A percentile compares a stretch with the other conserved stretches of the same genome.
phyloP scores from a whole-genome alignment of 257 asterid species.

The Gentiana dahurica region DNA sequence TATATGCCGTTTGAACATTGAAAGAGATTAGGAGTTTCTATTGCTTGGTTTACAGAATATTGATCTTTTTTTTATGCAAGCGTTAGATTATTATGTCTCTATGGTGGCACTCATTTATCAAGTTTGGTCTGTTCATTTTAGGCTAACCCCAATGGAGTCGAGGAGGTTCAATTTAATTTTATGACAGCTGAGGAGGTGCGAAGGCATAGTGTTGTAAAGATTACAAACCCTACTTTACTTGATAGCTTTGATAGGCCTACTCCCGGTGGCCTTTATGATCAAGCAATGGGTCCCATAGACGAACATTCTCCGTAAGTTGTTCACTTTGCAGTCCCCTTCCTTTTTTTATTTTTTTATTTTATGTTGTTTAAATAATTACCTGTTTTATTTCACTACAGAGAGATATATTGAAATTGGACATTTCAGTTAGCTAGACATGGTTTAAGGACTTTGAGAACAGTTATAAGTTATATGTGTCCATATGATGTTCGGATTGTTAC shows the following conservation, averaged over 20 bases:
- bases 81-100: no score
- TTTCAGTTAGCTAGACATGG: not conserved
- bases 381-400: not conserved
- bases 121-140: not conserved
- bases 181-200: constrained; percentile 66
- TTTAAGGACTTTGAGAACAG: no score
- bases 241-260: constrained; percentile 40
- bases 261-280: constrained; percentile 73
- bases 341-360: not conserved
- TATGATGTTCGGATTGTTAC: no score
- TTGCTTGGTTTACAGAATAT: no score
- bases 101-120: no score
- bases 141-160: constrained; percentile 52
- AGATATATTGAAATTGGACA: not conserved
- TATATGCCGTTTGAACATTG: no score
- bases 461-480: no score
- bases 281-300: constrained; percentile 65
- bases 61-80: no score
- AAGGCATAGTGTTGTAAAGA: constrained; percentile 49
- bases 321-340: not conserved
- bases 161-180: constrained; percentile 50
- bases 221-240: constrained; percentile 46
- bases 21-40: no score
- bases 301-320: constrained; percentile 36
- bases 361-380: not conserved